These are phyloP conservation scores for Aspergillus clavatus DNA, from an alignment of 2,329 filamentous ascomycete genomes.

Conservation along the genomic window DNA sequence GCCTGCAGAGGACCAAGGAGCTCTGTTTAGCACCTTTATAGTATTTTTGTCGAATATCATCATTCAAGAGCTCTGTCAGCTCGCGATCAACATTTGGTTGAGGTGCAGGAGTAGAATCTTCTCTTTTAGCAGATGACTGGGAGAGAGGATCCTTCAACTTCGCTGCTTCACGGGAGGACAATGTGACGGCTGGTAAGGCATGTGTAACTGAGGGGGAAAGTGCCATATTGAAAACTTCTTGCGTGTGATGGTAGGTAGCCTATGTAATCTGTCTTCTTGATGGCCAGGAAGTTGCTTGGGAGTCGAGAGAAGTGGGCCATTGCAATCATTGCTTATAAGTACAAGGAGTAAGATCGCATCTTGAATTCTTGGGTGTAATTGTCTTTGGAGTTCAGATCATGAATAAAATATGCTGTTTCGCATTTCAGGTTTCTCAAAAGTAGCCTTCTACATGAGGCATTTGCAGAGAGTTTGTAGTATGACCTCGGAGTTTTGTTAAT, in stretches of 20 bases:
- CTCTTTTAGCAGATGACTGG: constrained; percentile 21
- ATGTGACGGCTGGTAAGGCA: constrained; percentile 32
- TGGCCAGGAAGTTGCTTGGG: too few species aligned
- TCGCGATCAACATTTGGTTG: constrained; percentile 33
- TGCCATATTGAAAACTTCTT: constrained; percentile 28
- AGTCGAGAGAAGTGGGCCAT: too few species aligned
- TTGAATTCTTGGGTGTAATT: too few species aligned
- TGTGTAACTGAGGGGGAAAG: constrained; percentile 41
- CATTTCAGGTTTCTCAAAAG: too few species aligned
- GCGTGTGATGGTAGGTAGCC: not conserved
- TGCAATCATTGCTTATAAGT: too few species aligned
- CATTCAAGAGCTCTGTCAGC: constrained; percentile 71
- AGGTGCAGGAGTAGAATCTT: constrained; percentile 14
- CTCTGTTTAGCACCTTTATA: constrained; percentile 61
- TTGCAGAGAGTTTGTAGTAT: too few species aligned
- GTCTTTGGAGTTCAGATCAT: too few species aligned
- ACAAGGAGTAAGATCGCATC: too few species aligned
- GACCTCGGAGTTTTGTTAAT: constrained; percentile 30
- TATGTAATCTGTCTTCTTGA: too few species aligned
- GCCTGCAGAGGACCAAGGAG: not conserved
- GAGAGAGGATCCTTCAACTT: constrained; percentile 33
- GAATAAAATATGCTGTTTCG: too few species aligned
- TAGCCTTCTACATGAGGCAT: too few species aligned
- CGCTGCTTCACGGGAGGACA: constrained; percentile 29
- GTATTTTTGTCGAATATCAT: constrained; percentile 80